These are phyloP conservation scores for Westerdykella ornata DNA, from an alignment of 2,329 filamentous ascomycete species.

Conservation along the genomic window DNA sequence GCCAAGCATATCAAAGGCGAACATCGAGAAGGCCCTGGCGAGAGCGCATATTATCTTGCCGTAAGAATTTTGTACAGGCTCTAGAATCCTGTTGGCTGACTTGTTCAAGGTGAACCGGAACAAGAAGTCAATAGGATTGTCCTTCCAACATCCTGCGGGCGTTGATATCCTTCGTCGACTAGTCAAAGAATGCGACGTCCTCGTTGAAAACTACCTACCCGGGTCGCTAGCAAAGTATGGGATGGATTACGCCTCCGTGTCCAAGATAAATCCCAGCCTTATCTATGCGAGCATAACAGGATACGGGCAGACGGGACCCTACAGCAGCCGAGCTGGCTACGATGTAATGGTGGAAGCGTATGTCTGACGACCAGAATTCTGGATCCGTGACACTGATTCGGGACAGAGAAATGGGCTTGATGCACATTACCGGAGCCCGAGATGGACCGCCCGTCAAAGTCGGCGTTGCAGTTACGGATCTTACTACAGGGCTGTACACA, in stretches of 20 bases:
- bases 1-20: slow-evolving; percentile 62
- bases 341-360: slow-evolving; percentile 97
- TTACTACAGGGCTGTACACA: slow-evolving; percentile 92
- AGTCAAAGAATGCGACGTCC: slow-evolving; percentile 75
- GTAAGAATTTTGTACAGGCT: slow-evolving; percentile 45
- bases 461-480: slow-evolving; percentile 90
- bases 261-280: slow-evolving; percentile 72
- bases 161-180: slow-evolving; percentile 83
- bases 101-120: slow-evolving; percentile 76
- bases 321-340: slow-evolving; percentile 81
- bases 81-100: too few species aligned
- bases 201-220: slow-evolving; percentile 96
- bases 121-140: slow-evolving; percentile 88
- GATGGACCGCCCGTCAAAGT: slow-evolving; percentile 94
- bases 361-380: slow-evolving; percentile 11
- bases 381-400: slow-evolving; percentile 9
- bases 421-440: slow-evolving; percentile 92
- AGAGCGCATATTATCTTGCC: slow-evolving; percentile 89
- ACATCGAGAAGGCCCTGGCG: slow-evolving; percentile 62
- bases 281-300: slow-evolving; percentile 97
- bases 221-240: slow-evolving; percentile 82
- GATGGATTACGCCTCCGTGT: slow-evolving; percentile 79
- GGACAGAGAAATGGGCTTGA: slow-evolving; percentile 74
- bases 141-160: slow-evolving; percentile 78
- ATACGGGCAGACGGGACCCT: slow-evolving; percentile 92